Evolutionary conservation across 139 green algal genomes (phyloP).

Genomic region (Astrephomene gubernaculifera): DNA sequence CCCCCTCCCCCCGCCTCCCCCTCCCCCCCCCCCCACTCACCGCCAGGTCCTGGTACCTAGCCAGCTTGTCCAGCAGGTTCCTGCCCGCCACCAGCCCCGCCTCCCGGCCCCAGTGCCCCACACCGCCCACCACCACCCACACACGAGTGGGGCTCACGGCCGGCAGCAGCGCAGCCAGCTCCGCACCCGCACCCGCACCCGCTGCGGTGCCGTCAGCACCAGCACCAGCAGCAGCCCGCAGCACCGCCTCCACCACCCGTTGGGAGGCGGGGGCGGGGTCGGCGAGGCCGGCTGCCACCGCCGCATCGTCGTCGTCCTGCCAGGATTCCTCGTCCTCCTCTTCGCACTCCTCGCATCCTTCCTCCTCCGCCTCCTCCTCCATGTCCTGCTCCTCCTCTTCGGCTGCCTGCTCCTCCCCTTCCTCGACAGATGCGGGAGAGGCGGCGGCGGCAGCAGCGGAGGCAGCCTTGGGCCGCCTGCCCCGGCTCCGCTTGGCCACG

Average conservation of each 20-base stretch:
- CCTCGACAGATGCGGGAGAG: too few species aligned
- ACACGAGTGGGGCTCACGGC: slow-evolving; percentile 52
- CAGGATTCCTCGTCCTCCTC: background rate
- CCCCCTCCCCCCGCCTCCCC: too few species aligned
- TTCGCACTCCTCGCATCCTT: background rate
- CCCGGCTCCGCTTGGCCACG: background rate
- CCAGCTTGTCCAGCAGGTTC: slow-evolving; percentile 45
- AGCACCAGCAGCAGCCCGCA: too few species aligned
- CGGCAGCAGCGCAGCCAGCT: slow-evolving; percentile 21
- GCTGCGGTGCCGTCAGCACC: too few species aligned
- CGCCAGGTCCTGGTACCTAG: slow-evolving; percentile 41
- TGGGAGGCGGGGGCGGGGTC: background rate
- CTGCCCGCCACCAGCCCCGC: slow-evolving; percentile 42
- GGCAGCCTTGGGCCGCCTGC: background rate
- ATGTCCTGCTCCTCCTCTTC: background rate
- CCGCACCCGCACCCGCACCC: background rate
- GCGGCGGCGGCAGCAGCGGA: background rate
- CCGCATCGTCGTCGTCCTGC: too few species aligned
- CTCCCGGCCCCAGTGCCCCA: slow-evolving; percentile 60
- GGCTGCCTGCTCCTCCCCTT: too few species aligned
- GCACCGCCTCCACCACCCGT: background rate
- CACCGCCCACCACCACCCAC: slow-evolving; percentile 82
- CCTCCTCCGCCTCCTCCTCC: slow-evolving; percentile 21
- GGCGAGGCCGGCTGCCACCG: too few species aligned
- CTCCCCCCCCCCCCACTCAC: background rate